phyloP scores from a whole-genome alignment of 129 eudicot genomes.

The Kitagawia praeruptora region DNA sequence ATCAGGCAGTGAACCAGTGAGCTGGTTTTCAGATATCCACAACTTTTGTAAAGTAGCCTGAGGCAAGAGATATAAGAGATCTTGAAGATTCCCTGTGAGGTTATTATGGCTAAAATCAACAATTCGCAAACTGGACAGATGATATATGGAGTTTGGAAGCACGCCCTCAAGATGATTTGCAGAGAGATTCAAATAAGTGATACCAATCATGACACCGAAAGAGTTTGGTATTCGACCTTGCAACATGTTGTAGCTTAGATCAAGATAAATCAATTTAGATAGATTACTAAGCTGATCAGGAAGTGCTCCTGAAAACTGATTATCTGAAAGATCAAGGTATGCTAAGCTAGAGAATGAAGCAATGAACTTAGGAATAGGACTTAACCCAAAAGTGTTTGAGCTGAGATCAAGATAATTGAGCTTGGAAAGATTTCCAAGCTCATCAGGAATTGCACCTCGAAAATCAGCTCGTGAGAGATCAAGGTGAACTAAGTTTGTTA shows the following conservation, averaged over 20 bases:
- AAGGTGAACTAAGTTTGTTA: no score
- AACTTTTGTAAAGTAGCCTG: neutral
- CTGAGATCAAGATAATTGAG: constrained; percentile 12
- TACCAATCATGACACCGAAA: neutral
- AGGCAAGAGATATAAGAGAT: neutral
- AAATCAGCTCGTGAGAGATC: neutral
- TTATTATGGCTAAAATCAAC: neutral
- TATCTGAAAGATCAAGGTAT: constrained; percentile 1
- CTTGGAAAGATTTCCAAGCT: constrained; percentile 22
- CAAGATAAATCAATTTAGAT: constrained; percentile 21
- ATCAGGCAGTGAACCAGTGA: no score
- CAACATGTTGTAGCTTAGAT: constrained; percentile 1
- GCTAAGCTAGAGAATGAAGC: constrained; percentile 18
- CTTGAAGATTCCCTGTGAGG: neutral
- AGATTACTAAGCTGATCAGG: constrained; percentile 24
- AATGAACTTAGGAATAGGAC: constrained; percentile 11
- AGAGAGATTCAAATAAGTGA: neutral
- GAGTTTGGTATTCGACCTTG: neutral
- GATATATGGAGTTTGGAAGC: neutral
- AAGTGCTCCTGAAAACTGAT: constrained; percentile 12
- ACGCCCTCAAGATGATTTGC: no score
- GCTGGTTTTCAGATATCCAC: neutral
- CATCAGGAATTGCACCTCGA: constrained; percentile 15
- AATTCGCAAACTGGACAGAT: neutral
- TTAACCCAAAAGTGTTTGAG: neutral